A percentile compares a stretch with the other conserved stretches of the same genome.
phyloP scores from a whole-genome alignment of 176 grass and related monocot genomes.

The Chloris gayana region DNA sequence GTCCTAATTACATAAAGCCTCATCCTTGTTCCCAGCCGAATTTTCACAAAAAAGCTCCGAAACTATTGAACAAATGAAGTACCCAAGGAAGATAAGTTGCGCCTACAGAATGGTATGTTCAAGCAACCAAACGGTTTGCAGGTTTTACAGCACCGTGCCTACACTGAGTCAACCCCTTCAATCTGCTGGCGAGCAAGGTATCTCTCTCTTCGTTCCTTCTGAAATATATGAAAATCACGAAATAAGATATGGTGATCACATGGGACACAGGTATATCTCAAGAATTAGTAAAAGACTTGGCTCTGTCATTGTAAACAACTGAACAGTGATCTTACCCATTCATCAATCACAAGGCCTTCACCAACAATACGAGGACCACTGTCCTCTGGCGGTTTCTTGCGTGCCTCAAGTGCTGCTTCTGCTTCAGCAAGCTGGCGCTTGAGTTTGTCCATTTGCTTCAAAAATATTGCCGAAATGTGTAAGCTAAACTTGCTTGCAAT shows the following conservation, averaged over 20 bases:
- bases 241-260: conserved; percentile 34
- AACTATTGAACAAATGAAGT: conserved; percentile 43
- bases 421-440: conserved; percentile 94
- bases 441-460: conserved; percentile 93
- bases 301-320: conserved; percentile 17
- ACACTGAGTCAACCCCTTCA: conserved; percentile 86
- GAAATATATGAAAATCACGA: conserved; percentile 29
- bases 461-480: conserved; percentile 19
- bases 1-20: conserved; percentile 56
- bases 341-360: conserved; percentile 95
- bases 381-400: conserved; percentile 92
- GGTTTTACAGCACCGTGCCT: conserved; percentile 18
- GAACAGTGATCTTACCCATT: conserved; percentile 80
- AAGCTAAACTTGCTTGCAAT: neutral
- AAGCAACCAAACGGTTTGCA: conserved; percentile 28
- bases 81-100: neutral
- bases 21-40: conserved; percentile 51
- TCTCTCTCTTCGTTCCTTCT: conserved; percentile 98
- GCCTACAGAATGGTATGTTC: conserved; percentile 18
- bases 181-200: conserved; percentile 93
- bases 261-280: neutral
- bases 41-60: conserved; percentile 31
- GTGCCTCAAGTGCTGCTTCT: conserved; percentile 86
- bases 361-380: conserved; percentile 64
- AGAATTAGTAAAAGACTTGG: conserved; percentile 39